phyloP scores from a whole-genome alignment of 768 basidiomycete species.

The Leccinum boreale region DNA sequence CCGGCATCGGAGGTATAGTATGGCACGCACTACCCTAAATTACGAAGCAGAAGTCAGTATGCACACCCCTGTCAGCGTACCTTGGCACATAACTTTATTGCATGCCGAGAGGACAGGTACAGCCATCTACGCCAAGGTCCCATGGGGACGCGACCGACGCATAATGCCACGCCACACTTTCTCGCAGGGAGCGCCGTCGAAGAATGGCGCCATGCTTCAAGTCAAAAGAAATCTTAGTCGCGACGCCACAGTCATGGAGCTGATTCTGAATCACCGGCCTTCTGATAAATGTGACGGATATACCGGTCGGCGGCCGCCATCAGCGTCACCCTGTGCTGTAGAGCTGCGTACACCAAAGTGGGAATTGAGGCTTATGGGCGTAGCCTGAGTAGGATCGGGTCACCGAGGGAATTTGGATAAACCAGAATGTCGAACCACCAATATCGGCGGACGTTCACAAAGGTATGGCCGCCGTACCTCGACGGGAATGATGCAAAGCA shows the following conservation, averaged over 20 bases:
- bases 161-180: background rate
- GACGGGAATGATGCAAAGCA: constrained; percentile 22
- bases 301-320: constrained; percentile 4
- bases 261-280: constrained; percentile 38
- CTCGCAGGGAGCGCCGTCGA: constrained; percentile 23
- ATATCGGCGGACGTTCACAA: constrained; percentile 50
- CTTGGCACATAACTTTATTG: constrained; percentile 1
- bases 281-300: constrained; percentile 5
- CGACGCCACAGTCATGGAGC: constrained; percentile 43
- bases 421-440: constrained; percentile 19
- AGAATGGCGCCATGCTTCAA: constrained; percentile 20
- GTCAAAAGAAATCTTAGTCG: constrained; percentile 28
- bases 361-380: constrained; percentile 37
- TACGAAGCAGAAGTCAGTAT: constrained; percentile 6
- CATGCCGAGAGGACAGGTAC: constrained; percentile 5
- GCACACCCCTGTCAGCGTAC: background rate
- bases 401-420: background rate
- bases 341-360: constrained; percentile 25
- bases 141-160: background rate
- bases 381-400: constrained; percentile 21
- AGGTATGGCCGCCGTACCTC: constrained; percentile 22
- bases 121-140: background rate
- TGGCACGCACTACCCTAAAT: background rate
- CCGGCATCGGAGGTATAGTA: constrained; percentile 11
- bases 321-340: constrained; percentile 2